Evolutionary conservation across 2,329 filamentous ascomycete species (phyloP), one percentile per base, ranked within the genome.

Genomic region (Penicillium psychrosexuale): DNA sequence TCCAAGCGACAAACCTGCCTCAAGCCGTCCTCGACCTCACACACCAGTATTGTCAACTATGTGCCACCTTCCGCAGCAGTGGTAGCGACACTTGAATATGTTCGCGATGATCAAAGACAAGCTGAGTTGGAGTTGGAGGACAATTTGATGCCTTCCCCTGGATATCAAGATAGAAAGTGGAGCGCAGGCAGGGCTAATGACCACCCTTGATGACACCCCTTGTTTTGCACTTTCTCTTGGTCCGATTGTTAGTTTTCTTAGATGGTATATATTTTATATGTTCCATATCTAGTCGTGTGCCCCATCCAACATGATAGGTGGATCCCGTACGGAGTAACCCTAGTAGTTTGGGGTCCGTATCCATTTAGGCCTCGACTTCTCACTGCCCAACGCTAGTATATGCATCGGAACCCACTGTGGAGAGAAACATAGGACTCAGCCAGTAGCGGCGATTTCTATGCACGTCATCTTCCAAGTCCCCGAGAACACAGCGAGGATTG

Each of bases 1-100:
- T 99, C 51, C 94, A 99, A 75, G 91, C 93, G 1, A 97, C 93
- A 3, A 96, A 89, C 72, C 77, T 99, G 59, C 92, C 93, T 11
- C 94, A 97, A 75, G 87, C 89, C 56, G 92, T 99, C 37, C 82
- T 97, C 51, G 93, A 97, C 71, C 78, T 99, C 56, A 97, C 94
- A 27, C 93, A 99, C 73, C 90, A 97, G 71, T 99, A 99, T 71
- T 94, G 93, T 19, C 90, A 91, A 53, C 80, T 99, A 34, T 99
- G 94, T 72, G 92, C 93, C 19, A 91, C 91, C 0, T 99, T 99
- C 77, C 85, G 91, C 67, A 97, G 92, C 82, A 95, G 87, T 68
- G 94, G 94, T 4, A 96, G 89, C 27, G 92, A 96, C 66, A 89
- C 87, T 66, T 93, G 82, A 77, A 52, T 36, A 48, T 33, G 8